phyloP scores from a whole-genome alignment of 257 asterid species.

The Nicotiana undulata region DNA sequence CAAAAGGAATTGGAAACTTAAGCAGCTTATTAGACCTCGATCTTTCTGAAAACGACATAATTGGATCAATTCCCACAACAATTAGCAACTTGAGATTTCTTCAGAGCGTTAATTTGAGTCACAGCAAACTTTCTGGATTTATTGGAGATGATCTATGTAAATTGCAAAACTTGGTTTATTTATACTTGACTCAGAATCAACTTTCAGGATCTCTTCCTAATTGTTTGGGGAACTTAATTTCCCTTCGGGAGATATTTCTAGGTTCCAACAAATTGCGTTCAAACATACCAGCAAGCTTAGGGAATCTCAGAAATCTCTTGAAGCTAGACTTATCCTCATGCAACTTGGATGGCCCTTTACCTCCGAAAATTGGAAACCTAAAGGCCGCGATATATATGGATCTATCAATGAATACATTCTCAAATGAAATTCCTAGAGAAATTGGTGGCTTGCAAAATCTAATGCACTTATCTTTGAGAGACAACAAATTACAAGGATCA shows the following conservation, averaged over 20 bases:
- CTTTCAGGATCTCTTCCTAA: not conserved
- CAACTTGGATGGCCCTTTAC: not conserved
- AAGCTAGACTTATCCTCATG: not conserved
- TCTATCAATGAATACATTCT: not conserved
- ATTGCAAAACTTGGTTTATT: not conserved
- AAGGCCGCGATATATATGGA: not conserved
- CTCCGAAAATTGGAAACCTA: not conserved
- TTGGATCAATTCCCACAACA: not conserved
- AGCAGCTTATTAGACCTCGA: not conserved
- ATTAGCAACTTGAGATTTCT: not conserved
- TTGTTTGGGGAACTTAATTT: not conserved
- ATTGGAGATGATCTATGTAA: not conserved
- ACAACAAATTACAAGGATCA: not conserved
- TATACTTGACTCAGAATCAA: slow-evolving; percentile 3
- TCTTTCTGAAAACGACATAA: not conserved
- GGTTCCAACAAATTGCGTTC: not conserved
- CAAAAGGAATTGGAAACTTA: slow-evolving; percentile 16
- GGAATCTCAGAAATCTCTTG: not conserved
- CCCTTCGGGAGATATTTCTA: not conserved
- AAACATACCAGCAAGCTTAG: not conserved
- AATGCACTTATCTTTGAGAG: not conserved
- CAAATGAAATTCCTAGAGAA: slow-evolving; percentile 8
- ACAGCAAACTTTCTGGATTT: not conserved
- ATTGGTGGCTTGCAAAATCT: slow-evolving; percentile 11
- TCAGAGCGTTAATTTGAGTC: not conserved